Conservation (phyloP, 2,329 filamentous ascomycete genomes). For the Alternaria angustiovoidea region DNA sequence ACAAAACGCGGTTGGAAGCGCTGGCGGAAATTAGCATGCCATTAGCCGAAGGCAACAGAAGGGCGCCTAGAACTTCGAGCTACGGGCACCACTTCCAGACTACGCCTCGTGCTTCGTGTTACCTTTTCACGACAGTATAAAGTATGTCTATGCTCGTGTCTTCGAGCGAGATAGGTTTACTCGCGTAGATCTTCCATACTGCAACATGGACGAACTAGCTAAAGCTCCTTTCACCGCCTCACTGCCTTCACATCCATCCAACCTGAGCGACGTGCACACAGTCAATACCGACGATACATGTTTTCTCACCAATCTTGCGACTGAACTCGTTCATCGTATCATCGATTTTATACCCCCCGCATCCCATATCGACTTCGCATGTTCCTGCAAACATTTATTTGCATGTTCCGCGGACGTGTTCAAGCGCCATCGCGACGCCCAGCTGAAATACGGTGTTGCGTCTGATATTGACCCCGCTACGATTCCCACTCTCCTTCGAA, state of each 20-base stretch:
- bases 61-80: background rate
- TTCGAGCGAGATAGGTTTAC: background rate
- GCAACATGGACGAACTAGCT: background rate
- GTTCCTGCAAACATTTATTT: slow-evolving; percentile 16
- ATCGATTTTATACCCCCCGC: slow-evolving; percentile 15
- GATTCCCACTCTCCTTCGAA: slow-evolving; percentile 20
- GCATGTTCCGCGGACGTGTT: slow-evolving; percentile 12
- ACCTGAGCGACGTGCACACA: background rate
- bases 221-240: background rate
- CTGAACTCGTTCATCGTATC: slow-evolving; percentile 15
- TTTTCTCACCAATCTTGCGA: slow-evolving; percentile 3
- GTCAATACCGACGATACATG: background rate
- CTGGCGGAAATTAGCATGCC: background rate
- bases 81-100: background rate
- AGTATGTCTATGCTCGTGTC: background rate
- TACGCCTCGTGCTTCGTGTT: slow-evolving; percentile 5
- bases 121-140: background rate
- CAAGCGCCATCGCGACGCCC: slow-evolving; percentile 18
- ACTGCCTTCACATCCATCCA: too few relatives aligned
- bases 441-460: slow-evolving; percentile 17
- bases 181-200: too few relatives aligned
- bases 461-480: slow-evolving; percentile 21
- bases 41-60: slow-evolving; percentile 6
- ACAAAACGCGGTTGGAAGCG: background rate
- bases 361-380: slow-evolving; percentile 20